Base-by-base conservation (phyloP, 169 alveolate species). In the Fabrea salina region DNA sequence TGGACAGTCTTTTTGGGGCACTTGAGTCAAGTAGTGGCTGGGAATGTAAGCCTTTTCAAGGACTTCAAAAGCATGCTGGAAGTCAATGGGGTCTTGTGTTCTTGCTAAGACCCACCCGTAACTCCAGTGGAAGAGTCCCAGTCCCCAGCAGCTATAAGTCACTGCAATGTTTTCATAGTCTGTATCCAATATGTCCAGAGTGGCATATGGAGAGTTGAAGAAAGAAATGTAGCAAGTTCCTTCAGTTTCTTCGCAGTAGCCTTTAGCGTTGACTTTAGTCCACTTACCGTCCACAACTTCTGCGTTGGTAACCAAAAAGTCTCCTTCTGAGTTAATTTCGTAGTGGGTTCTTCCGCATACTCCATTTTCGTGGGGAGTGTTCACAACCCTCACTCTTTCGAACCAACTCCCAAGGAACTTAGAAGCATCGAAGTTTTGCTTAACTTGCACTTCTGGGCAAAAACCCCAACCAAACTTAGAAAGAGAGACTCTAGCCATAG, bases 61-160 rank as follows among this genome's bases (percentile, higher is more conserved):
- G n/a, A n/a, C n/a, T n/a, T n/a, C n/a, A n/a, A n/a, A n/a, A n/a
- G n/a, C n/a, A n/a, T n/a, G n/a, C n/a, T n/a, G n/a, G n/a, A n/a
- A n/a, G n/a, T n/a, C n/a, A n/a, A n/a, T n/a, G n/a, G n/a, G n/a
- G n/a, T n/a, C n/a, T n/a, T n/a, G n/a, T n/a, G n/a, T 30, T 61
- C 74, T 61, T 6, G 54, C 74, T 13, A 61, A 53, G 6, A 61
- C 19, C 74, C 74, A 61, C 54, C 39, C 56, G 19, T 27, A 61
- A 27, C 35, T 37, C 41, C 50, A 61, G 30, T 61, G 74, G 19
- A 16, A 11, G 19, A 61, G 8, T 61, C 74, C 74, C 16, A 25
- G 7, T 30, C 54, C 19, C n/a, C 8, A 30, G 53, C 74, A 61
- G 53, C 54, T 61, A 19, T 27, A 61, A 5, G 33, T 53, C 7